A percentile compares a stretch with the other conserved stretches of the same genome.
phyloP scores from a whole-genome alignment of 2,329 filamentous ascomycete species.

The Lasiodiplodia gonubiensis region DNA sequence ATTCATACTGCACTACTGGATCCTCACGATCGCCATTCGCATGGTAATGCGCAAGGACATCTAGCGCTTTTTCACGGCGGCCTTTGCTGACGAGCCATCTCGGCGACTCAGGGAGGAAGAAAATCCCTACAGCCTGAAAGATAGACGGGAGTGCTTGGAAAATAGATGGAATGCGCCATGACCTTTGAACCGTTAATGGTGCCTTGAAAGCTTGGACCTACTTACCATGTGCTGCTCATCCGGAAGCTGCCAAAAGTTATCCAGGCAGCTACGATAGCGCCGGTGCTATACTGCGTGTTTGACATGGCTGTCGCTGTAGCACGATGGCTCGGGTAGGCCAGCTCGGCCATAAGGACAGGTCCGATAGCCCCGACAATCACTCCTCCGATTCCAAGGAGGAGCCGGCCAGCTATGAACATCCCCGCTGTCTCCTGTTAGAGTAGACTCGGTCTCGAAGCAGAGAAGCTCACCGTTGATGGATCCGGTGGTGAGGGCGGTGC shows the following conservation, averaged over 20 bases:
- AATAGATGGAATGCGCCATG: conserved; percentile 39
- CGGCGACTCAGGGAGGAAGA: conserved; percentile 66
- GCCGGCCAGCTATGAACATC: conserved; percentile 23
- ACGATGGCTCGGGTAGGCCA: conserved; percentile 23
- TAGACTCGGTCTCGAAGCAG: no score
- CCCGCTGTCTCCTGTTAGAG: neutral
- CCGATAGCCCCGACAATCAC: conserved; percentile 23
- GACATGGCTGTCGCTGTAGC: conserved; percentile 23
- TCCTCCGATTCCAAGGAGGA: conserved; percentile 14
- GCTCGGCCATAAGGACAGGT: conserved; percentile 25
- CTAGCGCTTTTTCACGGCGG: conserved; percentile 65
- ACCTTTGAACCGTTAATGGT: conserved; percentile 34
- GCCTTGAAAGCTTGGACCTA: neutral
- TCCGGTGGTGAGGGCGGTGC: conserved; percentile 10
- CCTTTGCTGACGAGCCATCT: conserved; percentile 70
- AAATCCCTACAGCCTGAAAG: conserved; percentile 37
- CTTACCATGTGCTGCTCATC: conserved; percentile 46
- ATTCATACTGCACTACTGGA: conserved; percentile 69
- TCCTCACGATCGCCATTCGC: conserved; percentile 66
- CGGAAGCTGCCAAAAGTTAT: conserved; percentile 53
- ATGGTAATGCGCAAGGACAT: conserved; percentile 68
- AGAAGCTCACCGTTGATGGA: conserved; percentile 10
- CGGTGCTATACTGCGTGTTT: conserved; percentile 31
- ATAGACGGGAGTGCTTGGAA: conserved; percentile 50
- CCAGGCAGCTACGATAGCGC: conserved; percentile 54